Conservation (phyloP, 2,329 filamentous ascomycete species). For the Emydomyces testavorans region DNA sequence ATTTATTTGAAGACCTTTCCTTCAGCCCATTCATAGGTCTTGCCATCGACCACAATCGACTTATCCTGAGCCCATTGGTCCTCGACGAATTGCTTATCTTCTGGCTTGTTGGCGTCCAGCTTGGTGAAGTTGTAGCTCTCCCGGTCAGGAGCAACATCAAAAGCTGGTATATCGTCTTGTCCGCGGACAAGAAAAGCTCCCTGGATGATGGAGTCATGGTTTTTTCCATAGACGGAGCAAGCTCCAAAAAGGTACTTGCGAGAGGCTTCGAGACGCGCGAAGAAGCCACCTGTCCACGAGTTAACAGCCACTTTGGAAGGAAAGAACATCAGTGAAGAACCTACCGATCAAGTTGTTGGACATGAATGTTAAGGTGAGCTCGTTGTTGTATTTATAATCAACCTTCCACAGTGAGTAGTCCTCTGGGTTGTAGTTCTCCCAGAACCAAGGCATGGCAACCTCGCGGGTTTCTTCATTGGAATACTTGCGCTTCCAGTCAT, state of each 20-base stretch:
- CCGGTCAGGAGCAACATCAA: slow-evolving; percentile 93
- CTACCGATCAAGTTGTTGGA: slow-evolving; percentile 86
- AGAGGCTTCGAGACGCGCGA: slow-evolving; percentile 88
- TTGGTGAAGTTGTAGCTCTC: slow-evolving; percentile 96
- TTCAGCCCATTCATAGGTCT: slow-evolving; percentile 76
- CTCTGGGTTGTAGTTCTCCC: slow-evolving; percentile 85
- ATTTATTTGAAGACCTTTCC: slow-evolving; percentile 99
- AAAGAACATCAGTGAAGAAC: slow-evolving; percentile 16
- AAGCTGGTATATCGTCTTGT: slow-evolving; percentile 71
- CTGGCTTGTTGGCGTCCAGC: slow-evolving; percentile 76
- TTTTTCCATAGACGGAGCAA: slow-evolving; percentile 75
- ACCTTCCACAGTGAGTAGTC: slow-evolving; percentile 94
- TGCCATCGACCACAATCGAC: slow-evolving; percentile 65
- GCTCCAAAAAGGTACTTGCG: slow-evolving; percentile 97
- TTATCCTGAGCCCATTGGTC: slow-evolving; percentile 89
- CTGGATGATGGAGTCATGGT: slow-evolving; percentile 80
- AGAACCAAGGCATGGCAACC: slow-evolving; percentile 90
- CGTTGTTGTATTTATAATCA: slow-evolving; percentile 98
- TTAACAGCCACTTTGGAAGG: not conserved
- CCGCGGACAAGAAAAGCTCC: slow-evolving; percentile 94
- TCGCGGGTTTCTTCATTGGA: slow-evolving; percentile 83
- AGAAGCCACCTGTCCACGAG: slow-evolving; percentile 60
- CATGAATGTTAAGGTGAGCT: slow-evolving; percentile 98
- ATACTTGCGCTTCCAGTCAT: slow-evolving; percentile 98
- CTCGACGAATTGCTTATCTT: slow-evolving; percentile 77